Evolutionary conservation across 495 filamentous ascomycete genomes (phyloP), one percentile per base, ranked within the genome.

Genomic region (Neurospora hispaniola): DNA sequence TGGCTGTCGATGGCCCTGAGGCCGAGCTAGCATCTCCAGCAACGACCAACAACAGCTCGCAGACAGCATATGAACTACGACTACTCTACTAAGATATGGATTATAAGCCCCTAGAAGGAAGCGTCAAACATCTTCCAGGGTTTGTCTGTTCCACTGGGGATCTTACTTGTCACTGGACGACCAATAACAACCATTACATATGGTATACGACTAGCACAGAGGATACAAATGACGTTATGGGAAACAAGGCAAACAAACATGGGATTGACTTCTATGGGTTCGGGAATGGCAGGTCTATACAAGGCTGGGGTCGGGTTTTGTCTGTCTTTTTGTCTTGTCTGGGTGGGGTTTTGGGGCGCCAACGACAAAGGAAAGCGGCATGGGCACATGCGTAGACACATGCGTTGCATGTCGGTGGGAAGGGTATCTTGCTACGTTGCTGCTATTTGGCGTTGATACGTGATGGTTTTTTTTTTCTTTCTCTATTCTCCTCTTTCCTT

Each of bases 51-150:
- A 66, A 38, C 27, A 66, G 54, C 54, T 16, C 14, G 18, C 77
- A 76, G 66, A 76, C 79, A 27, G 81, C 77, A 41, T 83, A 82
- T 74, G 86, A 88, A 77, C 73, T 88, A 69, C 81, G 86, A 73
- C 75, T 88, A 72, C 79, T 79, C 43, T 87, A 84, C 76, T 88
- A 81, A 82, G 14, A 66, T 66, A 38, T 16, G 12, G 6, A 31
- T 66, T 35, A 27, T 12, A 66, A 66, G 54, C 54, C 23, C 54
- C 35, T 7, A 27, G 27, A 35, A 66, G 54, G 54, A 31, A 62
- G 14, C 23, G 16, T 18, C 12, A 7, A 38, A 16, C 54, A 66
- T 35, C 12, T 38, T 38, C 6, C 54, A 66, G 27, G 54, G 54
- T 38, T 54, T 66, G 27, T 66, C 27, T 8, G 12, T 9, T 66